Percentiles rank a stretch among this genome's conserved stretches.
Conservation (phyloP, 257 asterid species). For the Nicotiana undulata region DNA sequence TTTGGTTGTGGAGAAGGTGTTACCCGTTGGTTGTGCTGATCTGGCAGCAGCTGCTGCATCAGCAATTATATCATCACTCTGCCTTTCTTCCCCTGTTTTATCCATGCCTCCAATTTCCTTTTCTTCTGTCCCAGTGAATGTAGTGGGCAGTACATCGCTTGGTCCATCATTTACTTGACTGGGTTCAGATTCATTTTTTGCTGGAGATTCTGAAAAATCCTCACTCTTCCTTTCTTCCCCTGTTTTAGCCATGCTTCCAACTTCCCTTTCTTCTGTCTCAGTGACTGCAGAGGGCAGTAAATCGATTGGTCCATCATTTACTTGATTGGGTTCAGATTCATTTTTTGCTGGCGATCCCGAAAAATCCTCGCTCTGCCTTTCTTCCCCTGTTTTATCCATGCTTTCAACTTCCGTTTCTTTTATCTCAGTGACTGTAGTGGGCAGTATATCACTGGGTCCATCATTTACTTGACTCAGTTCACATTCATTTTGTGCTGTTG, state of each 20-base stretch:
- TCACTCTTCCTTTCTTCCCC: conserved; percentile 13
- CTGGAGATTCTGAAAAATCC: conserved; percentile 41
- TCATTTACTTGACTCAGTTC: too few relatives aligned
- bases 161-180: conserved; percentile 34
- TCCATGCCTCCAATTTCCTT: conserved; percentile 37
- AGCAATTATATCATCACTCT: conserved; percentile 67
- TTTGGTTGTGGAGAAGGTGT: conserved; percentile 88
- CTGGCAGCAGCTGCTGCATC: conserved; percentile 99
- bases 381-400: too few relatives aligned
- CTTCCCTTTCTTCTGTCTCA: too few relatives aligned
- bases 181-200: conserved; percentile 29
- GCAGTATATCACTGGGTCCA: too few relatives aligned
- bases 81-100: conserved; percentile 54
- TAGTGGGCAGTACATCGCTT: conserved; percentile 29
- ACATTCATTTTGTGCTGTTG: neutral
- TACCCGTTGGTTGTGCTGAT: conserved; percentile 98
- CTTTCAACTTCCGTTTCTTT: too few relatives aligned
- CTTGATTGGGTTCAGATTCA: too few relatives aligned
- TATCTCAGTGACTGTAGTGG: too few relatives aligned
- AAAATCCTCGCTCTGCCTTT: conserved; percentile 29
- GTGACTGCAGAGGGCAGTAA: too few relatives aligned
- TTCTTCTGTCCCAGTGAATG: conserved; percentile 32
- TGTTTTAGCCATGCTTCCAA: too few relatives aligned
- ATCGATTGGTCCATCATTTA: too few relatives aligned
- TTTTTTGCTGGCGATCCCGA: conserved; percentile 17